These are phyloP conservation scores for Neospermospora avenae DNA, from an alignment of 2,329 filamentous ascomycete species.

Conservation along the genomic window DNA sequence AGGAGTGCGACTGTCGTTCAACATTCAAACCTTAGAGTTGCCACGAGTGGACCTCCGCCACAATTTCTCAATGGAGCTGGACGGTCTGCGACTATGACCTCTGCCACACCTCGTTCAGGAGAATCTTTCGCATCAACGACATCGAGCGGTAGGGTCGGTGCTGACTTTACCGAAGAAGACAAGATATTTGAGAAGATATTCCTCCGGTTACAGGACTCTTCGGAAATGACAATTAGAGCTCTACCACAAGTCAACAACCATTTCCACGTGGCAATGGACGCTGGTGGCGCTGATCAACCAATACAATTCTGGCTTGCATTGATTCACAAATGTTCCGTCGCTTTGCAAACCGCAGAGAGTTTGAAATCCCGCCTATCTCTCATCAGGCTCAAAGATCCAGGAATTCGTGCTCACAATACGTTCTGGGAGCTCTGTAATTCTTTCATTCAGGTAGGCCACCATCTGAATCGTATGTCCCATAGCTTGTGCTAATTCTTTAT, in stretches of 20 bases:
- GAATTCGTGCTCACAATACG: conserved; percentile 58
- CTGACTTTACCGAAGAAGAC: conserved; percentile 72
- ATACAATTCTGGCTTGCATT: conserved; percentile 67
- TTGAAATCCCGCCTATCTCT: conserved; percentile 70
- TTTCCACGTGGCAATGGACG: conserved; percentile 60
- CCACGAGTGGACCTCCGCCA: conserved; percentile 51
- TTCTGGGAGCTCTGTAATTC: conserved; percentile 72
- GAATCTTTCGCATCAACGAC: conserved; percentile 64
- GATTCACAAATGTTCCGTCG: conserved; percentile 66
- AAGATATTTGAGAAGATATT: conserved; percentile 80
- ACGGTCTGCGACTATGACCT: conserved; percentile 47
- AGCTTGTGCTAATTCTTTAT: conserved; percentile 27
- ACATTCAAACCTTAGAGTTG: conserved; percentile 45
- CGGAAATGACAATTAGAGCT: conserved; percentile 68
- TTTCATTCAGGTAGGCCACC: conserved; percentile 52
- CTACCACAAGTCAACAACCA: conserved; percentile 69
- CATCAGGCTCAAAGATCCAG: conserved; percentile 83
- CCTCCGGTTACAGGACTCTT: conserved; percentile 68
- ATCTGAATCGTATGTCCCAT: neutral
- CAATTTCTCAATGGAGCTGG: conserved; percentile 48
- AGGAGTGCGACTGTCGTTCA: conserved; percentile 36
- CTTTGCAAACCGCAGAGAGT: conserved; percentile 69
- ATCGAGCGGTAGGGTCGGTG: conserved; percentile 34
- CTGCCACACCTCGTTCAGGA: conserved; percentile 72
- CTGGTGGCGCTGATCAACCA: conserved; percentile 58